Conservation (phyloP, 805 yeast species). For the Starmerella tilneyi region DNA sequence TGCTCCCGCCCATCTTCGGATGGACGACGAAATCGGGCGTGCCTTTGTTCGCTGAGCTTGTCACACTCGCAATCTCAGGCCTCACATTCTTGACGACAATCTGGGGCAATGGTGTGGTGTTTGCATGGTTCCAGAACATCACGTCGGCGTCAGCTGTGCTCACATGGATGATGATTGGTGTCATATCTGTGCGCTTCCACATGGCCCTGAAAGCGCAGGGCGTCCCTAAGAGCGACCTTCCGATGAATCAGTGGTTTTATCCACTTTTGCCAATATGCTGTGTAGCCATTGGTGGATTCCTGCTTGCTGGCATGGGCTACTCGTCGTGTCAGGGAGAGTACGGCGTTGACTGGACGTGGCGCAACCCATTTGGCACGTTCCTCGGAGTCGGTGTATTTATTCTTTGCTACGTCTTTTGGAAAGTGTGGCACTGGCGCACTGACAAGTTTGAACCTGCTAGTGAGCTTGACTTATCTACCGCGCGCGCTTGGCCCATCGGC, state of each 20-base stretch:
- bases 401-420: constrained; percentile 36
- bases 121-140: constrained; percentile 54
- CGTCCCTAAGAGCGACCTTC: constrained; percentile 41
- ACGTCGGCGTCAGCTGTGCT: constrained; percentile 53
- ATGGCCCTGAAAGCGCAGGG: constrained; percentile 48
- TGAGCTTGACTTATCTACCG: constrained; percentile 23
- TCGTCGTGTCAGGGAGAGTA: constrained; percentile 25
- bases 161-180: constrained; percentile 52
- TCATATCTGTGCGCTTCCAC: constrained; percentile 51
- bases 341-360: constrained; percentile 28
- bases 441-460: constrained; percentile 22
- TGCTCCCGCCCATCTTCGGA: constrained; percentile 44
- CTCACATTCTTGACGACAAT: constrained; percentile 59
- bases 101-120: constrained; percentile 44
- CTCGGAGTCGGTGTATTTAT: constrained; percentile 37
- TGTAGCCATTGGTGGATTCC: constrained; percentile 47
- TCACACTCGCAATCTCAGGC: constrained; percentile 46
- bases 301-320: constrained; percentile 38
- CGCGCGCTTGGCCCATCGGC: constrained; percentile 27
- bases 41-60: constrained; percentile 45
- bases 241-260: constrained; percentile 45
- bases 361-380: constrained; percentile 40
- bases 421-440: constrained; percentile 25
- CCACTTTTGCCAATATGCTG: constrained; percentile 41
- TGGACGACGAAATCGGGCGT: constrained; percentile 46